Conservation (phyloP, 2,329 filamentous ascomycete genomes). For the Phyllosticta citribraziliensis region DNA sequence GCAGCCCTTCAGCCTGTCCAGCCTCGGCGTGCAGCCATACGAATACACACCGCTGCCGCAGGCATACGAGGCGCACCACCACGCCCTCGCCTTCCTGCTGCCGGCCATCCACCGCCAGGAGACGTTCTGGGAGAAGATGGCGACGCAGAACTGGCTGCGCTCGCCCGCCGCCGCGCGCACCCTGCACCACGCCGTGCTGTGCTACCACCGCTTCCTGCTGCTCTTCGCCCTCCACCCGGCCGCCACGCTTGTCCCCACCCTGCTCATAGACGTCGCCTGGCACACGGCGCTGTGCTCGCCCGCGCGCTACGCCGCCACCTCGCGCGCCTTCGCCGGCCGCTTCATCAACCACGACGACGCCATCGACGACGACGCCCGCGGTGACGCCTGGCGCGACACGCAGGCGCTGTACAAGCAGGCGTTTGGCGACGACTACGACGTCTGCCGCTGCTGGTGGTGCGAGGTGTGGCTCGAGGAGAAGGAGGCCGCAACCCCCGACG, state of each 20-base stretch:
- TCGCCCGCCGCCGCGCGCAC: conserved; percentile 28
- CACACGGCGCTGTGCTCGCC: conserved; percentile 35
- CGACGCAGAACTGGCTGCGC: conserved; percentile 29
- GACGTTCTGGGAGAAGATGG: conserved; percentile 35
- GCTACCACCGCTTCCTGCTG: conserved; percentile 32
- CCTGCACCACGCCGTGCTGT: conserved; percentile 23
- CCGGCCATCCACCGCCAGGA: conserved; percentile 30
- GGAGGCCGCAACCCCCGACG: not conserved
- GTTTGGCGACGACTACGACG: conserved; percentile 28
- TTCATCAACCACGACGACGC: conserved; percentile 34
- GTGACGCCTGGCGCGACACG: conserved; percentile 21
- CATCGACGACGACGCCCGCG: conserved; percentile 20
- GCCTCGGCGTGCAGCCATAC: conserved; percentile 2
- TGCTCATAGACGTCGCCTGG: conserved; percentile 37
- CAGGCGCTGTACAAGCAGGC: conserved; percentile 19
- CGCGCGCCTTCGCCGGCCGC: conserved; percentile 13
- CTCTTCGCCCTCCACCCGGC: conserved; percentile 22
- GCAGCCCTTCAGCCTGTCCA: not conserved
- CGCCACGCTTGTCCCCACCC: conserved; percentile 29
- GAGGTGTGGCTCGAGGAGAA: conserved; percentile 22
- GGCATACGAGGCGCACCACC: conserved; percentile 4
- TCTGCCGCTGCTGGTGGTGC: conserved; percentile 31
- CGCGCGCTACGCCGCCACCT: conserved; percentile 16
- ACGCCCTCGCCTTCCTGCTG: conserved; percentile 14
- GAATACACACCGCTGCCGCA: conserved; percentile 6